Conservation (phyloP, 1,139 yeast genomes). For the Kurtzmaniella quercitrusa region DNA sequence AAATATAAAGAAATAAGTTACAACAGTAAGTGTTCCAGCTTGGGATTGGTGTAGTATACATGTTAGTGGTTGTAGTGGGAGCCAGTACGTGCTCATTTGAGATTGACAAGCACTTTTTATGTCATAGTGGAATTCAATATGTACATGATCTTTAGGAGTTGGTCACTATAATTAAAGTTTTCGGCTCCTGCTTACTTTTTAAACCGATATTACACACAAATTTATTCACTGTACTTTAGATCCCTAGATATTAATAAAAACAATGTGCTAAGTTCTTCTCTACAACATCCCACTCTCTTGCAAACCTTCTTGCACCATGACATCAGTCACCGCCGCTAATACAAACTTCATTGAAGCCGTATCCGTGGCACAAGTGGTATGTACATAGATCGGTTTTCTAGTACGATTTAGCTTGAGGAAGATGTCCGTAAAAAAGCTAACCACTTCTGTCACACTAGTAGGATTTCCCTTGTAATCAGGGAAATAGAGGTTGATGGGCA, state of each 20-base stretch:
- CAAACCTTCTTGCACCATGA: constrained; percentile 79
- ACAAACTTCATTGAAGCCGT: constrained; percentile 84
- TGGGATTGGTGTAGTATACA: too few relatives aligned
- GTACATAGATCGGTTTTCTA: constrained; percentile 78
- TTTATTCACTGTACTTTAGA: too few relatives aligned
- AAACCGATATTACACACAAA: too few relatives aligned
- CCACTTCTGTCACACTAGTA: constrained; percentile 60
- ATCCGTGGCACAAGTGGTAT: constrained; percentile 95
- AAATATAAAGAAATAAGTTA: neutral
- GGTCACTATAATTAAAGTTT: too few relatives aligned
- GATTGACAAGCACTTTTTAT: too few relatives aligned
- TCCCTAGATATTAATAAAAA: too few relatives aligned
- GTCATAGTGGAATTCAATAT: too few relatives aligned
- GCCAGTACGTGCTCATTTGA: too few relatives aligned
- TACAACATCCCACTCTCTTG: constrained; percentile 78
- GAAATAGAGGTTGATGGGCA: constrained; percentile 65
- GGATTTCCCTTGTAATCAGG: constrained; percentile 67
- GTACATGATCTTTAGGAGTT: too few relatives aligned
- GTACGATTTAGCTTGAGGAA: constrained; percentile 61
- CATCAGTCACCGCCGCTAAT: constrained; percentile 86
- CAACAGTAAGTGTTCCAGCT: neutral
- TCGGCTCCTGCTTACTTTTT: too few relatives aligned
- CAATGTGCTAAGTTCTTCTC: neutral
- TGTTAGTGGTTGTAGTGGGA: too few relatives aligned
- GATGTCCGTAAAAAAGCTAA: constrained; percentile 61